These are phyloP conservation scores for Fusarium musae DNA, from an alignment of 2,329 filamentous ascomycete species.

Conservation along the genomic window DNA sequence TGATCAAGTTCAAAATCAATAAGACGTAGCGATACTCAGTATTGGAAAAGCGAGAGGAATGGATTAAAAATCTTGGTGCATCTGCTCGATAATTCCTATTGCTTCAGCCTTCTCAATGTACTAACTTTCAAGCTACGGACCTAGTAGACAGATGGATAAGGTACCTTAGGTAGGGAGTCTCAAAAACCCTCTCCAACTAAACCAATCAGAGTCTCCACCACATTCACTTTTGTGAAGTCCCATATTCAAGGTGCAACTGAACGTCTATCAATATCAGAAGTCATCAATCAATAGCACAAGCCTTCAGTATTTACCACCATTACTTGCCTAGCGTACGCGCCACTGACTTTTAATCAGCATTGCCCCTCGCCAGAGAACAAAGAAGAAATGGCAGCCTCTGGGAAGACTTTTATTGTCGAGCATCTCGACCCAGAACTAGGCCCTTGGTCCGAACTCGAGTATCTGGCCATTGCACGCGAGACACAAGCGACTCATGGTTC, in stretches of 20 bases:
- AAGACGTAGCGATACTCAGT: background rate
- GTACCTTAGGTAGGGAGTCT: slow-evolving; percentile 22
- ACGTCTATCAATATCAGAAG: background rate
- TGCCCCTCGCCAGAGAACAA: slow-evolving; percentile 26
- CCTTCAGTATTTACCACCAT: slow-evolving; percentile 11
- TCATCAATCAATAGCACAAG: background rate
- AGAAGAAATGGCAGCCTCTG: slow-evolving; percentile 51
- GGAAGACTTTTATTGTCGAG: slow-evolving; percentile 91
- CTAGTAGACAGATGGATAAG: background rate
- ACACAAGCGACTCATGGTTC: slow-evolving; percentile 71
- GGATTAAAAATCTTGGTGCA: slow-evolving; percentile 2
- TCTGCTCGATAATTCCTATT: slow-evolving; percentile 29
- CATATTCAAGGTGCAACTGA: slow-evolving; percentile 1
- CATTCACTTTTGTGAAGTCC: slow-evolving; percentile 19
- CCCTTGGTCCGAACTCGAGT: slow-evolving; percentile 93
- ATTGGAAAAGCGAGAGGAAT: background rate
- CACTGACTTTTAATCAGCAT: slow-evolving; percentile 3
- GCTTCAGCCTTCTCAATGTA: slow-evolving; percentile 12
- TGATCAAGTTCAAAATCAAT: background rate
- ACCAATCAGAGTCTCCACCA: slow-evolving; percentile 25
- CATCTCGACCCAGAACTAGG: slow-evolving; percentile 96
- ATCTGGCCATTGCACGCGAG: slow-evolving; percentile 86
- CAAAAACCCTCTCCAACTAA: slow-evolving; percentile 28
- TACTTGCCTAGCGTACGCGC: slow-evolving; percentile 14
- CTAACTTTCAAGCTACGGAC: background rate